phyloP scores from a whole-genome alignment of 768 basidiomycete species.

The Hygrophoropsis aurantiaca region DNA sequence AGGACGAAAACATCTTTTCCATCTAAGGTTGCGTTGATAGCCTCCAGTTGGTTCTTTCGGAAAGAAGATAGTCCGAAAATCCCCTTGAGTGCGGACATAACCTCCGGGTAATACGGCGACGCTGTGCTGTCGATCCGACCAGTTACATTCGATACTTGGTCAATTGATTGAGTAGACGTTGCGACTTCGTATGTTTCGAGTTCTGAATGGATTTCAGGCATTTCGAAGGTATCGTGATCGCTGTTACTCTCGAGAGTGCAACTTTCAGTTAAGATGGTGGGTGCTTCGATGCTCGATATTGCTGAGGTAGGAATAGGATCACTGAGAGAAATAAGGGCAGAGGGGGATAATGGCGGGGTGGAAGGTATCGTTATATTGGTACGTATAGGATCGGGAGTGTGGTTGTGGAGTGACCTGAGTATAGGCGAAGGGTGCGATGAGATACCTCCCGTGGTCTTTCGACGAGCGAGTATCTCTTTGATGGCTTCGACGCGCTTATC shows the following conservation, averaged over 20 bases:
- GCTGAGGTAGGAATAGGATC: no score
- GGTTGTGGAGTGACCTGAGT: not conserved
- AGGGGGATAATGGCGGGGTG: not conserved
- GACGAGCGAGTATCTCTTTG: constrained; percentile 30
- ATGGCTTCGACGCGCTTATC: constrained; percentile 40
- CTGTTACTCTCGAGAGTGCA: constrained; percentile 25
- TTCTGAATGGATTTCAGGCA: constrained; percentile 15
- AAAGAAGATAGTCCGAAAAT: constrained; percentile 68
- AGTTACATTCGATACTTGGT: not conserved
- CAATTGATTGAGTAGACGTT: constrained; percentile 8
- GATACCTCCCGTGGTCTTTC: not conserved
- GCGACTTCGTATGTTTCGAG: constrained; percentile 11
- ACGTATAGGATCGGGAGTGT: not conserved
- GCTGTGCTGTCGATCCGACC: constrained; percentile 31
- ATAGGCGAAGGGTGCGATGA: constrained; percentile 1
- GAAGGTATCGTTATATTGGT: not conserved
- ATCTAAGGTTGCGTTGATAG: constrained; percentile 79
- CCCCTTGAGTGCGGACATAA: constrained; percentile 29
- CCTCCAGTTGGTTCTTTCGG: constrained; percentile 72
- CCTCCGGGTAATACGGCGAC: constrained; percentile 28
- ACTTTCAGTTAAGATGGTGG: constrained; percentile 28
- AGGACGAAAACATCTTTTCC: constrained; percentile 91
- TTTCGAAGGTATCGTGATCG: no score
- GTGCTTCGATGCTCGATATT: no score
- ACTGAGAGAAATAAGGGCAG: constrained; percentile 7